These are phyloP conservation scores for Abrus pulchellus DNA, from an alignment of 306 rosid species.

Conservation along the genomic window DNA sequence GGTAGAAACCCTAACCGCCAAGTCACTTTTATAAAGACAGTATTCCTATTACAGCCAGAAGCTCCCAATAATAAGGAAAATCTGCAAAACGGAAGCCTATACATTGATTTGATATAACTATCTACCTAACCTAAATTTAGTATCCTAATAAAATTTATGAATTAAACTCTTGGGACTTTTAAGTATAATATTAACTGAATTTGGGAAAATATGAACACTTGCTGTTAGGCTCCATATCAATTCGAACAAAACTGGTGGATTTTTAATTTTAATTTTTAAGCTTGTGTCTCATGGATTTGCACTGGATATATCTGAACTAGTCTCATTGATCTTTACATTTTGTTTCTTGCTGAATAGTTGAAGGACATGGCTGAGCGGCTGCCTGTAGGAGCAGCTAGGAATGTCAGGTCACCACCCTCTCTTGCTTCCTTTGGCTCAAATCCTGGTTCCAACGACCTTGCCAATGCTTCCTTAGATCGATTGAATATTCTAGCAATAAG, in stretches of 20 bases:
- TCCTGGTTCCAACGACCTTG: conserved; percentile 66
- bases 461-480: conserved; percentile 66
- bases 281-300: conserved; percentile 32
- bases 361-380: conserved; percentile 99
- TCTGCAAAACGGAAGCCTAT: not conserved
- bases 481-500: conserved; percentile 66
- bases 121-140: not conserved
- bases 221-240: conserved; percentile 2
- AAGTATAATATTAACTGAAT: not conserved
- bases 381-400: conserved; percentile 89
- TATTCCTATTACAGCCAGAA: conserved; percentile 32
- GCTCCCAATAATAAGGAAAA: not conserved
- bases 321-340: conserved; percentile 38
- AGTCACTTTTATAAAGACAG: conserved; percentile 28
- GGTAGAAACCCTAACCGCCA: conserved; percentile 55
- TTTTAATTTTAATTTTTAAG: conserved; percentile 25
- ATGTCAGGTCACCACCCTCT: conserved; percentile 70
- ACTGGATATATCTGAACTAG: conserved; percentile 12
- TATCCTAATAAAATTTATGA: conserved; percentile 2
- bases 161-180: not conserved
- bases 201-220: not conserved
- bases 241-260: conserved; percentile 1
- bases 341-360: conserved; percentile 65
- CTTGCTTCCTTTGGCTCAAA: conserved; percentile 75
- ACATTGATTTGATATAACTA: conserved; percentile 12